A percentile compares a stretch with the other conserved stretches of the same genome.
Evolutionary conservation across 2,329 filamentous ascomycete genomes (phyloP).

Genomic region (Coniochaeta pulveracea): DNA sequence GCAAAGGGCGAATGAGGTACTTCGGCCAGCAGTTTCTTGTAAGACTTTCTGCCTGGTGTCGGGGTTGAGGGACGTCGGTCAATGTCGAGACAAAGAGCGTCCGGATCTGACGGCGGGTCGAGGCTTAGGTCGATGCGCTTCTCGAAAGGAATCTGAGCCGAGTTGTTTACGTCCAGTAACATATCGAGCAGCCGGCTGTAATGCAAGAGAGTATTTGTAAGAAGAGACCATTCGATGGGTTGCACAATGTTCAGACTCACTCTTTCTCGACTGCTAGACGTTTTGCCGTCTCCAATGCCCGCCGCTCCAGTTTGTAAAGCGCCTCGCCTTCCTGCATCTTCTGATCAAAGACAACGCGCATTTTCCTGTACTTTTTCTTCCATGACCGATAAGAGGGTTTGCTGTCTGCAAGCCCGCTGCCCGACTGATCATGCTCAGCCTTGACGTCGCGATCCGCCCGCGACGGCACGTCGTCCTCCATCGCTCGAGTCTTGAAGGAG

Average conservation of each 20-base stretch:
- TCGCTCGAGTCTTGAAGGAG: too few species aligned
- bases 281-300: conserved; percentile 69
- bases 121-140: conserved; percentile 63
- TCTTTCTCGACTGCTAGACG: conserved; percentile 86
- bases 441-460: conserved; percentile 22
- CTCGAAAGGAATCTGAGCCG: conserved; percentile 61
- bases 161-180: conserved; percentile 81
- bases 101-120: conserved; percentile 28
- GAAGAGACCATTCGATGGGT: conserved; percentile 4
- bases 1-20: conserved; percentile 40
- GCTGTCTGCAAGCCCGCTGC: conserved; percentile 24
- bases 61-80: conserved; percentile 47
- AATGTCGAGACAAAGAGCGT: conserved; percentile 62
- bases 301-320: conserved; percentile 70
- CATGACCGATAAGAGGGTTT: conserved; percentile 53
- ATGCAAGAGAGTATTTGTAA: conserved; percentile 10
- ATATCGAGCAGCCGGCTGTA: conserved; percentile 76
- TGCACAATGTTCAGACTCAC: conserved; percentile 39
- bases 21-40: conserved; percentile 36
- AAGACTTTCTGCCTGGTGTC: conserved; percentile 33
- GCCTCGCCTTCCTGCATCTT: conserved; percentile 73
- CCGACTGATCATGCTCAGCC: conserved; percentile 26
- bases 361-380: conserved; percentile 94
- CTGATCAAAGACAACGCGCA: conserved; percentile 68
- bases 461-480: conserved; percentile 18